phyloP scores from a whole-genome alignment of 2,329 filamentous ascomycete species.

The Pyricularia grisea region DNA sequence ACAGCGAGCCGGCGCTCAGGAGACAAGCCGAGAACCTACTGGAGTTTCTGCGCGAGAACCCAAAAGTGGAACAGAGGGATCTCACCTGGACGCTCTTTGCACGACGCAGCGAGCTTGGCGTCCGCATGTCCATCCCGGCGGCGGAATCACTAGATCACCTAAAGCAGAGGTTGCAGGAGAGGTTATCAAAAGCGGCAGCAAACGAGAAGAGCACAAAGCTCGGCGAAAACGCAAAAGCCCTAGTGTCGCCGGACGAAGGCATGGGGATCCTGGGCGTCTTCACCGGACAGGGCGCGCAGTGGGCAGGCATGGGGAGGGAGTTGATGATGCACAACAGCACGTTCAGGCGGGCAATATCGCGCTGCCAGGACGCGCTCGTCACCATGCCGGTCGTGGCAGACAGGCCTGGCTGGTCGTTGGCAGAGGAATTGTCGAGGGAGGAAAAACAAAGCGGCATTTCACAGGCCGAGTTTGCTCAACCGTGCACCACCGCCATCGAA shows the following conservation, averaged over 20 bases:
- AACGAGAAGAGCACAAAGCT: background rate
- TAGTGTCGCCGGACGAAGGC: conserved; percentile 10
- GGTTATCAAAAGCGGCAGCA: background rate
- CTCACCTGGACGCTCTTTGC: background rate
- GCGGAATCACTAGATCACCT: background rate
- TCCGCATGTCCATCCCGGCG: background rate
- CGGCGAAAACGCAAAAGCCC: background rate
- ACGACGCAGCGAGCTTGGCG: background rate
- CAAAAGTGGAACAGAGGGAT: background rate
- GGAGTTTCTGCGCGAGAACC: background rate
- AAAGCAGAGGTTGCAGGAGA: background rate
- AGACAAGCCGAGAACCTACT: background rate
- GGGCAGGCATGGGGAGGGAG: conserved; percentile 29
- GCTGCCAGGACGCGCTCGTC: conserved; percentile 15
- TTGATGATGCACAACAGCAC: conserved; percentile 20
- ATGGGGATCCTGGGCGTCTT: conserved; percentile 22
- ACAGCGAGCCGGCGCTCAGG: background rate
- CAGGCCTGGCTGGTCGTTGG: conserved; percentile 22
- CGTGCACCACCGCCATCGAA: conserved; percentile 26
- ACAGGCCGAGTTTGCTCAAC: conserved; percentile 25
- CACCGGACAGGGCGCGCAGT: conserved; percentile 33
- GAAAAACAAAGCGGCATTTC: conserved; percentile 22
- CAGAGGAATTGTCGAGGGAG: conserved; percentile 25
- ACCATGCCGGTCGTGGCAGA: conserved; percentile 12
- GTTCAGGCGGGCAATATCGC: conserved; percentile 20